A percentile compares a stretch with the other conserved stretches of the same genome.
phyloP scores from a whole-genome alignment of 2,329 filamentous ascomycete species.

The Bipolaris cookei region DNA sequence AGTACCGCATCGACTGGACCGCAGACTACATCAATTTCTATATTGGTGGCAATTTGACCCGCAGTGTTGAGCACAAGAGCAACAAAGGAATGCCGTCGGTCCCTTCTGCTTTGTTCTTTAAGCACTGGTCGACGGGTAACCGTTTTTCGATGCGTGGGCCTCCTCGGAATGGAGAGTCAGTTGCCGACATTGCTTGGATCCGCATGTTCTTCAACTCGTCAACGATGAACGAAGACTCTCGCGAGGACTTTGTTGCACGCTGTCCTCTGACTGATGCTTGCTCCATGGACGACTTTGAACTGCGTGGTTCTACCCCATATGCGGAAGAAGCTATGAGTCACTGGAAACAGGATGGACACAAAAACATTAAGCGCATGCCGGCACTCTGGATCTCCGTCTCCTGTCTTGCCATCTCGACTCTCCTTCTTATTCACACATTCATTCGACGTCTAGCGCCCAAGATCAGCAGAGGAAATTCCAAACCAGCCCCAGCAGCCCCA shows the following conservation, averaged over 20 bases:
- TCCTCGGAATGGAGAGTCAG: slow-evolving; percentile 44
- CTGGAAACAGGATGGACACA: slow-evolving; percentile 40
- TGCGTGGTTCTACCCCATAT: slow-evolving; percentile 44
- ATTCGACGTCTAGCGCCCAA: slow-evolving; percentile 29
- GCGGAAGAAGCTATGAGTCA: slow-evolving; percentile 27
- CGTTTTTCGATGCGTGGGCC: slow-evolving; percentile 55
- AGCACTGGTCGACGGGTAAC: slow-evolving; percentile 59
- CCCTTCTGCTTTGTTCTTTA: slow-evolving; percentile 53
- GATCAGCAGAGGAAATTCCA: slow-evolving; percentile 8
- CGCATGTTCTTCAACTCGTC: slow-evolving; percentile 61
- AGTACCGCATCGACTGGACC: slow-evolving; percentile 58
- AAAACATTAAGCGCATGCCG: slow-evolving; percentile 36
- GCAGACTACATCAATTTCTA: slow-evolving; percentile 53
- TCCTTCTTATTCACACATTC: slow-evolving; percentile 42
- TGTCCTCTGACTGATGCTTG: slow-evolving; percentile 36
- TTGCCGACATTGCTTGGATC: slow-evolving; percentile 55
- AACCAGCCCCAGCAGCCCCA: background rate
- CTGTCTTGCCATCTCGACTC: slow-evolving; percentile 37
- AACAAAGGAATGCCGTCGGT: slow-evolving; percentile 48
- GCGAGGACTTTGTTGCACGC: slow-evolving; percentile 10
- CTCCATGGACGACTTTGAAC: slow-evolving; percentile 42
- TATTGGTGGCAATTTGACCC: slow-evolving; percentile 48
- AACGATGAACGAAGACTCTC: slow-evolving; percentile 35
- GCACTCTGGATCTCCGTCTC: slow-evolving; percentile 43
- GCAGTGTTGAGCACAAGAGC: slow-evolving; percentile 43